Evolutionary conservation across 371 early-diverging fungal genomes (phyloP).

Genomic region (Coemansia sp.): DNA sequence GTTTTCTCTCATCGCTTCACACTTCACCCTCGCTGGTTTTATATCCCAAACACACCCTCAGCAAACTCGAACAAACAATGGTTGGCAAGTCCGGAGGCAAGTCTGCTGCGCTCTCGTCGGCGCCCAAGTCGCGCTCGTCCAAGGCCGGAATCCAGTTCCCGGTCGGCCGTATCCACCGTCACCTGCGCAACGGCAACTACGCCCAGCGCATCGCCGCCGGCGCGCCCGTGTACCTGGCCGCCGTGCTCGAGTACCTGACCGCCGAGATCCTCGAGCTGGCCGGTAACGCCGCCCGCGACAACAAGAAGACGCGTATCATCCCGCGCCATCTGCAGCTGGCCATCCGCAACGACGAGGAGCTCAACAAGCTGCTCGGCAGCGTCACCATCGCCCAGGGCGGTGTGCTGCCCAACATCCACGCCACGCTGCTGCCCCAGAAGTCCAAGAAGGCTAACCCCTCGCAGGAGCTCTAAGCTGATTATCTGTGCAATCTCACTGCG

Average conservation of each 20-base stretch:
- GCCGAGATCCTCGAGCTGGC: conserved; percentile 97
- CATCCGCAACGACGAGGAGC: conserved; percentile 95
- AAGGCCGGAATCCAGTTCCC: conserved; percentile 60
- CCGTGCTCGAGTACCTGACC: conserved; percentile 94
- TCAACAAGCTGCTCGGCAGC: conserved; percentile 91
- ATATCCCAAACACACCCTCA: conserved; percentile 5
- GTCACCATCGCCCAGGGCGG: conserved; percentile 85
- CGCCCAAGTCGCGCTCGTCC: conserved; percentile 47
- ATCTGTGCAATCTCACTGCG: conserved; percentile 46
- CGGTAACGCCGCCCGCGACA: conserved; percentile 95
- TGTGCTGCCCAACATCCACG: conserved; percentile 84
- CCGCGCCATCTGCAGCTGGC: conserved; percentile 57
- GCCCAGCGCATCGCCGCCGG: conserved; percentile 93
- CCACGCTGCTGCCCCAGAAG: conserved; percentile 51
- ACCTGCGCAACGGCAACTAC: conserved; percentile 93
- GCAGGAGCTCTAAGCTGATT: conserved; percentile 49
- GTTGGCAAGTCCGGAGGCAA: conserved; percentile 33
- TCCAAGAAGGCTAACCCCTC: conserved; percentile 47
- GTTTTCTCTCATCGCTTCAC: background rate
- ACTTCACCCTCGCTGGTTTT: background rate
- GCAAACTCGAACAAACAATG: conserved; percentile 4
- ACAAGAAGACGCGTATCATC: conserved; percentile 94
- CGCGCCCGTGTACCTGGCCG: conserved; percentile 94
- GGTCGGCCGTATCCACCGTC: conserved; percentile 96
- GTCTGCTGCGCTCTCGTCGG: conserved; percentile 28